Evolutionary conservation across 176 grass and related monocot species (phyloP).

Genomic region (Thalia dealbata): DNA sequence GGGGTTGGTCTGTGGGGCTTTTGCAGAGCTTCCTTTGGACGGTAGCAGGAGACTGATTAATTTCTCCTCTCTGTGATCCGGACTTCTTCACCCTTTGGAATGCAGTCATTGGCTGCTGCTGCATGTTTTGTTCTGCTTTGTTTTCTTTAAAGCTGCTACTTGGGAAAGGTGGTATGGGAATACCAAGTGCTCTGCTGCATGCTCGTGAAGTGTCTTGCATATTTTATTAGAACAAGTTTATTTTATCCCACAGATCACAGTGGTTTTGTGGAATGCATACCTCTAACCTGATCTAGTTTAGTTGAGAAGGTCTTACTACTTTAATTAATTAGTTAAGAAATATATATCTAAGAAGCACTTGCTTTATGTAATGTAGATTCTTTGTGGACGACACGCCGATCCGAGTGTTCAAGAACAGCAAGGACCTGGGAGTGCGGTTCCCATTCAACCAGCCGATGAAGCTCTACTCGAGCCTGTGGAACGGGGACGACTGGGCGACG

Average conservation of each 20-base stretch:
- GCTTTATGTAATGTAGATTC: neutral
- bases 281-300: too few relatives aligned
- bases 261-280: too few relatives aligned
- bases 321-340: too few relatives aligned
- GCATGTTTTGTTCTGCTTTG: neutral
- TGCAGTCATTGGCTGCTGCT: neutral
- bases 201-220: too few relatives aligned
- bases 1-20: neutral
- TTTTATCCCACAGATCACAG: too few relatives aligned
- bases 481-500: conserved; percentile 5
- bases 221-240: too few relatives aligned
- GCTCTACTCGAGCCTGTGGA: conserved; percentile 9
- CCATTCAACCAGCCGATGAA: conserved; percentile 9
- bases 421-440: neutral
- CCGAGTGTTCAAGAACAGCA: conserved; percentile 9
- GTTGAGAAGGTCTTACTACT: too few relatives aligned
- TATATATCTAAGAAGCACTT: too few relatives aligned
- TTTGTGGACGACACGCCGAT: neutral
- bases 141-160: neutral
- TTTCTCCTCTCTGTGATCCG: too few relatives aligned
- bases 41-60: neutral
- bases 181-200: too few relatives aligned
- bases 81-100: too few relatives aligned
- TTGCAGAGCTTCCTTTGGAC: neutral
- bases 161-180: neutral